Percentiles rank a stretch among this genome's conserved stretches.
These are phyloP conservation scores for Pilaira anomala DNA, from an alignment of 192 early-diverging fungal genomes.

Conservation along the genomic window DNA sequence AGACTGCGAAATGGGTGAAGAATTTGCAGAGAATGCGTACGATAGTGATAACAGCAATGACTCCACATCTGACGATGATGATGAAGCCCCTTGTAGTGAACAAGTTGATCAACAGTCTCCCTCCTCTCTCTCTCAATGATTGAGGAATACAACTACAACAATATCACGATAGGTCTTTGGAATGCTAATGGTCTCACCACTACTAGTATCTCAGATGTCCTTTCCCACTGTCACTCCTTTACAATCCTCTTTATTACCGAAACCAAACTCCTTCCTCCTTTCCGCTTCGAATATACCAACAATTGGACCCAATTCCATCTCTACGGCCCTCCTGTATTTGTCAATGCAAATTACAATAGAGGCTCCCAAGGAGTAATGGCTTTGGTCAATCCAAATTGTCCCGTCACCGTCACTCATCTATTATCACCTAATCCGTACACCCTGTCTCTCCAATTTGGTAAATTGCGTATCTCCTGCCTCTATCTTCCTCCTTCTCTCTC, in stretches of 20 bases:
- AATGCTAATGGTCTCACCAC: background rate
- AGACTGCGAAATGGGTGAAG: too few species aligned
- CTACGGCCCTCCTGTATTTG: slow-evolving; percentile 7
- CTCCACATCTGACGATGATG: too few species aligned
- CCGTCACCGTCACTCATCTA: background rate
- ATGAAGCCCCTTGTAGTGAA: too few species aligned
- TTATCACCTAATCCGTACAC: background rate
- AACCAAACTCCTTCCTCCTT: slow-evolving; percentile 26
- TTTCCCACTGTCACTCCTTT: slow-evolving; percentile 17
- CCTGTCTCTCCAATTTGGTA: background rate
- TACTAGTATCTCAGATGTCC: slow-evolving; percentile 9
- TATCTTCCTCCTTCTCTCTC: background rate
- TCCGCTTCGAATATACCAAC: slow-evolving; percentile 3
- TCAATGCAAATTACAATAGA: background rate
- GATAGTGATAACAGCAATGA: too few species aligned
- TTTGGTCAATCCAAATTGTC: slow-evolving; percentile 12
- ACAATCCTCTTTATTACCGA: slow-evolving; percentile 25
- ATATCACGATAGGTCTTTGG: background rate
- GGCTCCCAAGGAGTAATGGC: slow-evolving; percentile 12
- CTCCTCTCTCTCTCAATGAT: too few species aligned
- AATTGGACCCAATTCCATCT: slow-evolving; percentile 21
- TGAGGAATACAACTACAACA: too few species aligned
- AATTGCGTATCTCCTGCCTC: background rate
- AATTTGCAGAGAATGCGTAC: too few species aligned
- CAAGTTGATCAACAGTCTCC: too few species aligned